Conservation (phyloP, 352 stramenopile species). For the Globisporangium radiosum region DNA sequence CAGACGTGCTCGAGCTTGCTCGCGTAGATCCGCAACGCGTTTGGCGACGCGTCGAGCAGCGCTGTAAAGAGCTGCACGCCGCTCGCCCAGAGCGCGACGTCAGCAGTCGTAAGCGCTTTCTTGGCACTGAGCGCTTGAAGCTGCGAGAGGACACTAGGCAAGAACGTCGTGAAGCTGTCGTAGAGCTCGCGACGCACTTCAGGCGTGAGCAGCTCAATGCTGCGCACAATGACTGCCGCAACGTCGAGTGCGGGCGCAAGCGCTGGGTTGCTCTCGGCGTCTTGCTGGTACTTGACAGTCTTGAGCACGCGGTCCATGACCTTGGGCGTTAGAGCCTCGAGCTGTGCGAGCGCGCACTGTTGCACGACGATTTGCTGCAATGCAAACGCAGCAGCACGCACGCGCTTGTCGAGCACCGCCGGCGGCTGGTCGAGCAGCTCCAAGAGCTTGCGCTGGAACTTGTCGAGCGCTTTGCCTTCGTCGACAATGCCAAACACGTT, state of each 20-base stretch:
- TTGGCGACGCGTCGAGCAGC: slow-evolving; percentile 47
- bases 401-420: slow-evolving; percentile 14
- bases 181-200: slow-evolving; percentile 56
- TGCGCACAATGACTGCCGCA: slow-evolving; percentile 33
- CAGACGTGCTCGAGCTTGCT: slow-evolving; percentile 62
- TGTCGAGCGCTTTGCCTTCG: slow-evolving; percentile 70
- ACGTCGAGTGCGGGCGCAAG: slow-evolving; percentile 38
- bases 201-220: slow-evolving; percentile 41
- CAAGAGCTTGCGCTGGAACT: slow-evolving; percentile 61
- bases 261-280: slow-evolving; percentile 12
- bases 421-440: slow-evolving; percentile 44
- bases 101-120: slow-evolving; percentile 15
- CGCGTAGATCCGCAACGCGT: slow-evolving; percentile 42
- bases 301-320: slow-evolving; percentile 64
- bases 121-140: slow-evolving; percentile 27
- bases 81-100: slow-evolving; percentile 24
- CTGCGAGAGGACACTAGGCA: slow-evolving; percentile 40
- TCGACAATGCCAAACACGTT: slow-evolving; percentile 70
- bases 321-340: slow-evolving; percentile 48
- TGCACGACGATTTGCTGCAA: slow-evolving; percentile 49
- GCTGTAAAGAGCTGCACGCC: slow-evolving; percentile 37
- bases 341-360: slow-evolving; percentile 48
- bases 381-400: slow-evolving; percentile 49
- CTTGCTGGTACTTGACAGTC: slow-evolving; percentile 57
- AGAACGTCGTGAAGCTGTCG: slow-evolving; percentile 54